Conservation (phyloP, 768 basidiomycete genomes). For the Boletus sensibilis region DNA sequence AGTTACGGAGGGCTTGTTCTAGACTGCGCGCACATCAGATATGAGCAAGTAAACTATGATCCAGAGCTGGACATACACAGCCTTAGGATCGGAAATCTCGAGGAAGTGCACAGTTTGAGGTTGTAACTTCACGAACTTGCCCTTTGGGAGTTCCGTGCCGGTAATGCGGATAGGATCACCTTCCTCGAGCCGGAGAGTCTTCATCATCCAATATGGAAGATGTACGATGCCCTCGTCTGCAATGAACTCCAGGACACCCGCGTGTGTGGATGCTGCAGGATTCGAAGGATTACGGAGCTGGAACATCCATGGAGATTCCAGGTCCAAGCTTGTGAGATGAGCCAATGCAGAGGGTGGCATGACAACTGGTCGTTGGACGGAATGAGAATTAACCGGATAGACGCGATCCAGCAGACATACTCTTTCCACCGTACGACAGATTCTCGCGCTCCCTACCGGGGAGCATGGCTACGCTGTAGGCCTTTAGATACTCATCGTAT, state of each 20-base stretch:
- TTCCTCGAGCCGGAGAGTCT: constrained; percentile 86
- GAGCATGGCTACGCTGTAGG: constrained; percentile 94
- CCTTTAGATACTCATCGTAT: constrained; percentile 92
- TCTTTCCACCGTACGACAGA: constrained; percentile 96
- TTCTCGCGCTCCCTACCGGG: constrained; percentile 84
- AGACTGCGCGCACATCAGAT: constrained; percentile 50
- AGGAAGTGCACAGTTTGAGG: constrained; percentile 94
- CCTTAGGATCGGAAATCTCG: constrained; percentile 96
- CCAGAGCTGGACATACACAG: constrained; percentile 66
- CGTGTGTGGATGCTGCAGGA: constrained; percentile 83
- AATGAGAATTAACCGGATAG: constrained; percentile 8
- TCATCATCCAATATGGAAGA: constrained; percentile 99
- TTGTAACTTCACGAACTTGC: constrained; percentile 95
- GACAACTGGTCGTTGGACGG: constrained; percentile 58
- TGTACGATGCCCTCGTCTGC: constrained; percentile 95
- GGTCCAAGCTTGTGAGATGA: constrained; percentile 79
- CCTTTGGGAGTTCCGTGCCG: constrained; percentile 84
- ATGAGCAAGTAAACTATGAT: background rate
- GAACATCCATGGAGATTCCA: constrained; percentile 95
- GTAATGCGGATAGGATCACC: constrained; percentile 94
- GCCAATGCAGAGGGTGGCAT: constrained; percentile 97
- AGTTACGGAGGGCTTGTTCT: constrained; percentile 93
- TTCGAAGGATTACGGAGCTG: constrained; percentile 89
- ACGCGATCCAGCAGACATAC: constrained; percentile 50
- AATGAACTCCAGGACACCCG: constrained; percentile 98